Evolutionary conservation across 305 asterid genomes (phyloP).

Genomic region (Rubia tinctorum): DNA sequence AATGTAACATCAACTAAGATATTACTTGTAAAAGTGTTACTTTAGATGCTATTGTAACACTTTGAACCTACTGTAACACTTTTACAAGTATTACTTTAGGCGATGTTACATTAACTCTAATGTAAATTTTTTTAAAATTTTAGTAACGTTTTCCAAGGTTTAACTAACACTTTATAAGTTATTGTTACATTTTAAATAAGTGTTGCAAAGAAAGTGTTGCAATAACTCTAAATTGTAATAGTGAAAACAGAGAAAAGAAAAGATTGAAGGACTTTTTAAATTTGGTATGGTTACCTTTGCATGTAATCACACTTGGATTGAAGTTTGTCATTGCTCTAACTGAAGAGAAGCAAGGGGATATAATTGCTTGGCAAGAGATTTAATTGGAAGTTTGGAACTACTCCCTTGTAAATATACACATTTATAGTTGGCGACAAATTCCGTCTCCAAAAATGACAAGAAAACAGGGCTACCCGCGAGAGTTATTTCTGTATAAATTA

Average conservation of each 20-base stretch:
- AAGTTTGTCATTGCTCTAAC: slow-evolving; percentile 13
- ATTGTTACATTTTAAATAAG: too few relatives aligned
- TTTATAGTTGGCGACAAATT: neutral
- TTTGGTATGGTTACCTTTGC: slow-evolving; percentile 15
- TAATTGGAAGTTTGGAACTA: neutral
- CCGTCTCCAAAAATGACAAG: neutral
- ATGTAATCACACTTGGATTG: slow-evolving; percentile 15
- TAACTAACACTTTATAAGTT: too few relatives aligned
- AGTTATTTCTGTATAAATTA: neutral
- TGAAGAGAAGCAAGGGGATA: neutral
- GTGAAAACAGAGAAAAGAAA: too few relatives aligned
- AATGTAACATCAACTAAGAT: too few relatives aligned
- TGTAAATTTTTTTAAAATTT: too few relatives aligned
- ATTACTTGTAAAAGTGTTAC: too few relatives aligned
- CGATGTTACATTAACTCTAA: too few relatives aligned
- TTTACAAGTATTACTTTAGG: too few relatives aligned
- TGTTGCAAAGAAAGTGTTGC: neutral
- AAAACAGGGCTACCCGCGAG: neutral
- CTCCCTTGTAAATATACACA: neutral
- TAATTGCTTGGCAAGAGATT: neutral
- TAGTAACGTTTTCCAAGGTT: too few relatives aligned
- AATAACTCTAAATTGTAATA: too few relatives aligned
- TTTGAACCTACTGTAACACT: too few relatives aligned
- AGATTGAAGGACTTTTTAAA: neutral
- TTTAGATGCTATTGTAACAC: too few relatives aligned